Evolutionary conservation across 768 basidiomycete species (phyloP), one percentile per base, ranked within the genome.

Genomic region (Leccinellum albellum): DNA sequence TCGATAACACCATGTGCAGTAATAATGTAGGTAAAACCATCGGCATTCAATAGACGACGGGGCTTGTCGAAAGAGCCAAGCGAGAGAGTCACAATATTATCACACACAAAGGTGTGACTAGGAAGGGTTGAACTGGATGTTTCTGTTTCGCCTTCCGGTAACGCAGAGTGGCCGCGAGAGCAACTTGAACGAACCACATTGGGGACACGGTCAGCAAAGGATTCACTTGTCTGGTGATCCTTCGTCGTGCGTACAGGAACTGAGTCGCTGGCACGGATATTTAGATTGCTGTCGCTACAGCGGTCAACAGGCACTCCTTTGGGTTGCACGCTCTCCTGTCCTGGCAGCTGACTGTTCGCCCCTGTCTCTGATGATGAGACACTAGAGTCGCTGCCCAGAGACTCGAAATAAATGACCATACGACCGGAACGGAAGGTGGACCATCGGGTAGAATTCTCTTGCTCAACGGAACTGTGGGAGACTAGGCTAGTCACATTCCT

Each of bases 1-100:
- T 75, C 73, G 37, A 80, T 61, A 17, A 63, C 62, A 2, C 80
- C 75, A 31, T 74, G 75, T 64, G 75, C 76, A 10, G 78, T 78
- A 45, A 78, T 64, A 35, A 76, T 44, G 44, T 63, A 63, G 21
- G 64, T 46, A 56, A 60, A 66, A 14, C 42, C 51, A 37, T 23
- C 49, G 17, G 55, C 50, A 26, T 51, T 57, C 47, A 81, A 57
- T 13, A 80, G 44, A 31, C 76, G 73, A 26, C 78, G 78, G 37
- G 76, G 67, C 58, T 68, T 77, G 59, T 81, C 79, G 47, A 70
- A 60, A 35, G 68, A 55, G 6, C 72, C 67, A 13, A 69, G 66
- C 8, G 62, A 57, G 47, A 73, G 56, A 10, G 31, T 37, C 1
- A 63, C 29, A 23, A 31, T 59, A 20, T 46, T 59, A 20, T 47